Percentiles rank a stretch among this genome's conserved stretches.
These are phyloP conservation scores for Ensete glaucum DNA, from an alignment of 176 grass and related monocot genomes.

Conservation along the genomic window DNA sequence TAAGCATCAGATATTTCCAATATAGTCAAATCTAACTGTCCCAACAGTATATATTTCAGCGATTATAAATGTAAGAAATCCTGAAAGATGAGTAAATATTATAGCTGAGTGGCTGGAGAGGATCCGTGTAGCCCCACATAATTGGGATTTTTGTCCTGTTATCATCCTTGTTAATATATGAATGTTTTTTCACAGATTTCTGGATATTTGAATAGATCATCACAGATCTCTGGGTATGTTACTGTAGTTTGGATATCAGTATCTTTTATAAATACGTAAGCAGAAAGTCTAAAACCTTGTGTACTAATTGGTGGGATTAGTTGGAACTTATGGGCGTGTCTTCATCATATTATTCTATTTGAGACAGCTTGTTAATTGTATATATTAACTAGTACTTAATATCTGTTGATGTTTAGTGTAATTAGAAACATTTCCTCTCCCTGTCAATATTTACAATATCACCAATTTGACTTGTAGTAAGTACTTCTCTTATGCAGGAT, in stretches of 20 bases:
- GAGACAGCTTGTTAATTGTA: not conserved
- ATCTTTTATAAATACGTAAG: not conserved
- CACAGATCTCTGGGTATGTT: not conserved
- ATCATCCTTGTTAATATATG: not conserved
- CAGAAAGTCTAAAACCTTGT: not conserved
- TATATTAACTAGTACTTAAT: not conserved
- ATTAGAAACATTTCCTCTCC: not conserved
- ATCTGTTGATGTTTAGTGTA: not conserved
- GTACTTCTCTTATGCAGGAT: conserved; percentile 16
- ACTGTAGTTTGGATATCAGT: not conserved
- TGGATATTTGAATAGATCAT: not conserved
- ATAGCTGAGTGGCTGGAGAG: not conserved
- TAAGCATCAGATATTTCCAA: not conserved
- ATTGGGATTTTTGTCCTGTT: not conserved
- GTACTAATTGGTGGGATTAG: not conserved
- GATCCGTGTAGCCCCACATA: not conserved
- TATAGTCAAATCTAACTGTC: not conserved
- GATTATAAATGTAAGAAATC: not conserved
- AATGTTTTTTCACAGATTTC: not conserved
- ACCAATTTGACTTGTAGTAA: not conserved
- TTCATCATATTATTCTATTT: not conserved
- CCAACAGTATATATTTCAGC: not conserved
- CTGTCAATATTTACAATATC: not conserved
- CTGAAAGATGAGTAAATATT: not conserved
- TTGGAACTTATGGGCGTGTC: too few species aligned